Evolutionary conservation across 1,284 basidiomycete species (phyloP).

Genomic region (Irpex sp.): DNA sequence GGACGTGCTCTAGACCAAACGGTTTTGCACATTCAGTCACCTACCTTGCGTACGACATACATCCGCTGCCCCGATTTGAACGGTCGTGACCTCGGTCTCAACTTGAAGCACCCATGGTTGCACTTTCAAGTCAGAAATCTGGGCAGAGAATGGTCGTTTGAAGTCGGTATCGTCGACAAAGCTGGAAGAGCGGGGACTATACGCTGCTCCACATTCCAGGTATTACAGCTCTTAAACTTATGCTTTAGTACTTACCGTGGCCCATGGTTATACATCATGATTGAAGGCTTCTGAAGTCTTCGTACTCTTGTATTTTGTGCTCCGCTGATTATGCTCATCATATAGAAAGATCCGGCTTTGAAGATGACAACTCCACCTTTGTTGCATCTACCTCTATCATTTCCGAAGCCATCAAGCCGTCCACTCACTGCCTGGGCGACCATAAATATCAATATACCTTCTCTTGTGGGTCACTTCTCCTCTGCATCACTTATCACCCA

Average conservation of each 20-base stretch:
- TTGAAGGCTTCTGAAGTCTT: too few species aligned
- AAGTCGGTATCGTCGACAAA: slow-evolving; percentile 72
- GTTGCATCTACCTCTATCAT: slow-evolving; percentile 70
- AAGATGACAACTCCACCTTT: slow-evolving; percentile 43
- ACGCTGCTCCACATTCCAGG: slow-evolving; percentile 81
- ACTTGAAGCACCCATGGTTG: slow-evolving; percentile 71
- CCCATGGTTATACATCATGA: neutral
- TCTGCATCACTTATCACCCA: slow-evolving; percentile 29
- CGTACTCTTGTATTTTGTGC: neutral
- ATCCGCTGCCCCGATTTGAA: slow-evolving; percentile 54
- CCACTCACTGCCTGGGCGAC: slow-evolving; percentile 73
- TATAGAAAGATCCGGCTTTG: slow-evolving; percentile 54
- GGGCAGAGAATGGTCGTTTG: slow-evolving; percentile 69
- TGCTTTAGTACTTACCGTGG: neutral
- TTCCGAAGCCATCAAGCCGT: slow-evolving; percentile 50
- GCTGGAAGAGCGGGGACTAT: slow-evolving; percentile 57
- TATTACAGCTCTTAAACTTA: slow-evolving; percentile 27
- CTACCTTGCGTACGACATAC: slow-evolving; percentile 64
- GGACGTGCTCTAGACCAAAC: slow-evolving; percentile 56
- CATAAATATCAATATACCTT: slow-evolving; percentile 57
- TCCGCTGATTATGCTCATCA: neutral
- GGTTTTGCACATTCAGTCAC: slow-evolving; percentile 84
- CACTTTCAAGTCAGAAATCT: slow-evolving; percentile 72
- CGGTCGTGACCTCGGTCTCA: slow-evolving; percentile 48
- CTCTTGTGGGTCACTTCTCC: slow-evolving; percentile 62